phyloP scores from a whole-genome alignment of 805 yeast species.

The Yarrowia deformans region DNA sequence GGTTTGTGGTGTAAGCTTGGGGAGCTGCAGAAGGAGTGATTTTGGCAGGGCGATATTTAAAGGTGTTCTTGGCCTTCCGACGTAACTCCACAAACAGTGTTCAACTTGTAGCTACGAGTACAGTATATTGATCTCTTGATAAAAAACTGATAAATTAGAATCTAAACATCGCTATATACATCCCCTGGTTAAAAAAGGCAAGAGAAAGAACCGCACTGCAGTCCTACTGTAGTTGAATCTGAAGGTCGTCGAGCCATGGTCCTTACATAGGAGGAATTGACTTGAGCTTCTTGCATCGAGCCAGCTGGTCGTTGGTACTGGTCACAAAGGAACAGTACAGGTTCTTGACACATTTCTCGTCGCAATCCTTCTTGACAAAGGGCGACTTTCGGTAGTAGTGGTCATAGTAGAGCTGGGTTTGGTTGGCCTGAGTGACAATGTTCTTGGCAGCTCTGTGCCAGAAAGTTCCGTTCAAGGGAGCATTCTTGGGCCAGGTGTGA shows the following conservation, averaged over 20 bases:
- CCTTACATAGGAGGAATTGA: background rate
- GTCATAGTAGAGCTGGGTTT: constrained; percentile 15
- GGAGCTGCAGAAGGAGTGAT: background rate
- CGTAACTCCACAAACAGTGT: no score
- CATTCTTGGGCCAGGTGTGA: constrained; percentile 61
- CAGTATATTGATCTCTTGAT: no score
- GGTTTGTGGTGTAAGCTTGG: background rate
- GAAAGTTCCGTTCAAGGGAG: constrained; percentile 73
- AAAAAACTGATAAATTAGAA: background rate
- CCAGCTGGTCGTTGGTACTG: constrained; percentile 10
- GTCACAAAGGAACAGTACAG: background rate
- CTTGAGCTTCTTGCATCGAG: constrained; percentile 7
- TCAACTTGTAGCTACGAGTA: no score
- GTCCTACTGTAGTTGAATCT: background rate
- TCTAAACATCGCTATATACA: constrained; percentile 20
- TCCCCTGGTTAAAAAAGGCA: constrained; percentile 1
- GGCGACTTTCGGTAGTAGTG: constrained; percentile 32
- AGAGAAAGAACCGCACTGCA: background rate
- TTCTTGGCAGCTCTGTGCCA: constrained; percentile 56
- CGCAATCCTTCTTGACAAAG: constrained; percentile 2
- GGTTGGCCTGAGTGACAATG: background rate
- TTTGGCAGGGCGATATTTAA: no score
- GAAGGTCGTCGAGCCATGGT: background rate
- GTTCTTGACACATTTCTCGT: constrained; percentile 1
- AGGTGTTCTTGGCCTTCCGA: no score